Evolutionary conservation across 2,329 filamentous ascomycete genomes (phyloP).

Genomic region (Periconia digitata): DNA sequence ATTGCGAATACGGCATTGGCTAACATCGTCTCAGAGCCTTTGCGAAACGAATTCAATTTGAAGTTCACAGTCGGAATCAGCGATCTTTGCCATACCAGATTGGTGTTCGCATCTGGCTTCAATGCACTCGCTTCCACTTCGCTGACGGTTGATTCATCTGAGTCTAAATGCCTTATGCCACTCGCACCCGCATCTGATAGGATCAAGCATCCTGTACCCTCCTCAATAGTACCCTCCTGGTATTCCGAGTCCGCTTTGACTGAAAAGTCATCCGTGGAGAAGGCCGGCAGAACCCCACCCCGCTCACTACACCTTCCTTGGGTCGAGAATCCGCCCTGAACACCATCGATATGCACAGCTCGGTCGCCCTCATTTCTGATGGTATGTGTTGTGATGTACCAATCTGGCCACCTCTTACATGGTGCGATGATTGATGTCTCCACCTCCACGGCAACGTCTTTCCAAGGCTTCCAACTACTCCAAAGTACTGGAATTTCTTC

Average conservation of each 20-base stretch:
- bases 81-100: constrained; percentile 37
- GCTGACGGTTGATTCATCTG: background rate
- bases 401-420: constrained; percentile 29
- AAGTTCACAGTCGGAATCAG: constrained; percentile 28
- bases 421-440: constrained; percentile 26
- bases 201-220: constrained; percentile 12
- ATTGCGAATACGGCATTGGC: constrained; percentile 28
- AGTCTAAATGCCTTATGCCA: constrained; percentile 20
- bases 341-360: constrained; percentile 5
- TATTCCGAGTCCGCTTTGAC: constrained; percentile 1
- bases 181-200: constrained; percentile 32
- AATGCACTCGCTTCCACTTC: constrained; percentile 16
- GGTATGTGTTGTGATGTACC: constrained; percentile 28
- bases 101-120: constrained; percentile 40
- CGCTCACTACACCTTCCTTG: constrained; percentile 23
- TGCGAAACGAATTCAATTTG: background rate
- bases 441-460: constrained; percentile 26
- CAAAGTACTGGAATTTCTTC: constrained; percentile 16
- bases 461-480: constrained; percentile 34
- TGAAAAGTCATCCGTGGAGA: background rate
- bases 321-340: constrained; percentile 35
- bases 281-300: constrained; percentile 22
- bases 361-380: constrained; percentile 12
- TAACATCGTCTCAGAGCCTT: constrained; percentile 4
- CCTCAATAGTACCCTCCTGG: constrained; percentile 22